Evolutionary conservation across 331 rosid species (phyloP).

Genomic region (Saraca asoca): DNA sequence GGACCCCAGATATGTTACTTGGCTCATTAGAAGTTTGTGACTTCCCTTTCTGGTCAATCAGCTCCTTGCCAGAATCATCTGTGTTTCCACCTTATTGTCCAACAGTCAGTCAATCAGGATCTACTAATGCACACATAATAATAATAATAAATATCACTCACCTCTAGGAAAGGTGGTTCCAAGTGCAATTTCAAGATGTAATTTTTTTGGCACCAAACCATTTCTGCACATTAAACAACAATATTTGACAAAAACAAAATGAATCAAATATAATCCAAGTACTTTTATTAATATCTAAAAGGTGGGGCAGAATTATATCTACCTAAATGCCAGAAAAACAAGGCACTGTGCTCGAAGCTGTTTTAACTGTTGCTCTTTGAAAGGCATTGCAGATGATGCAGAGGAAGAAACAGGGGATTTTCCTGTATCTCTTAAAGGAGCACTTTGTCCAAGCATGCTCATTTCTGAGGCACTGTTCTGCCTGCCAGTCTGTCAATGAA

Average conservation of each 20-base stretch:
- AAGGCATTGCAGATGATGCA: conserved; percentile 64
- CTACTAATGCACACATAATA: not conserved
- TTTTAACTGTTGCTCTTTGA: conserved; percentile 89
- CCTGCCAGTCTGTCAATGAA: conserved; percentile 64
- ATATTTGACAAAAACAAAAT: too few species aligned
- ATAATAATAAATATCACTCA: conserved; percentile 48
- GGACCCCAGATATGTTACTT: conserved; percentile 53
- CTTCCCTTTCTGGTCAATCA: conserved; percentile 70
- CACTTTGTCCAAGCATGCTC: conserved; percentile 60
- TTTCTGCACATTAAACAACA: conserved; percentile 62
- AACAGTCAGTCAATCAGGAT: conserved; percentile 32
- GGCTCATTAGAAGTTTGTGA: conserved; percentile 64
- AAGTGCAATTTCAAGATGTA: conserved; percentile 97
- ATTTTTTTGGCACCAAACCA: conserved; percentile 87
- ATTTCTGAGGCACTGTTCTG: conserved; percentile 65
- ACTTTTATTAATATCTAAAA: conserved; percentile 22
- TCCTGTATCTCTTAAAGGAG: conserved; percentile 76
- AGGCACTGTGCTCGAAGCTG: conserved; percentile 99
- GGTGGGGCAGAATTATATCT: conserved; percentile 25
- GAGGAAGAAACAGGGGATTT: conserved; percentile 63
- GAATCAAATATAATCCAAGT: too few species aligned
- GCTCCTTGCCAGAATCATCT: conserved; percentile 72
- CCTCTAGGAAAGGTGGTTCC: conserved; percentile 76
- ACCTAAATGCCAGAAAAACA: conserved; percentile 98
- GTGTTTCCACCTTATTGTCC: too few species aligned